These are phyloP conservation scores for Whalleya microplaca DNA, from an alignment of 2,329 filamentous ascomycete genomes.

Conservation along the genomic window DNA sequence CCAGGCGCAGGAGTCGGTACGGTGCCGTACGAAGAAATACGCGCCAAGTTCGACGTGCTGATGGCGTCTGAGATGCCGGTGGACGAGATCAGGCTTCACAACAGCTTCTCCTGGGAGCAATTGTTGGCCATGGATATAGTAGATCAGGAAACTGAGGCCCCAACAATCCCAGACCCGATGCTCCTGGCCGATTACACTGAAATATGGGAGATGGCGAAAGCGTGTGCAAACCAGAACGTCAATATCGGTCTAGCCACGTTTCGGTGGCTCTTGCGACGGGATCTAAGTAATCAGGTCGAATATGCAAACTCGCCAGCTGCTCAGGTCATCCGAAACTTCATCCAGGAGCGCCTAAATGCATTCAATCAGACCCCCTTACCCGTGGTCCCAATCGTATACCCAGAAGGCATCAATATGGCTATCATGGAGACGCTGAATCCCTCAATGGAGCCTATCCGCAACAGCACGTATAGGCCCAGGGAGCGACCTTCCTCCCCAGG, in stretches of 20 bases:
- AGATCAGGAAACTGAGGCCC: no score
- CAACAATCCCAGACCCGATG: no score
- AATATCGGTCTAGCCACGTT: neutral
- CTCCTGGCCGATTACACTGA: no score
- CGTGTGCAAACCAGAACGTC: no score
- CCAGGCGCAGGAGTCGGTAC: no score
- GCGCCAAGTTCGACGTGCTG: no score
- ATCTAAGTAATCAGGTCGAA: neutral
- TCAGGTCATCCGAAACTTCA: neutral
- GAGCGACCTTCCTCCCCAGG: neutral
- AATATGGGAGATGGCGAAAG: no score
- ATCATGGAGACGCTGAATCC: neutral
- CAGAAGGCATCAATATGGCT: neutral
- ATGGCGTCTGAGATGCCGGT: no score
- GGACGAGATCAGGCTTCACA: no score
- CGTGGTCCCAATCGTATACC: neutral
- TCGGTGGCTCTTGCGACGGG: constrained; percentile 1
- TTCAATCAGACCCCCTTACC: neutral
- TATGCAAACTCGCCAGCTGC: neutral
- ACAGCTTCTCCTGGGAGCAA: no score
- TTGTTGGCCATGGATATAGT: no score
- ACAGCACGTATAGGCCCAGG: neutral
- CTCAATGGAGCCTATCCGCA: neutral
- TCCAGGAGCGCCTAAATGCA: neutral
- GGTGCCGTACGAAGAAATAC: no score